Conservation (phyloP, 352 stramenopile species). For the Globisporangium alternatum region DNA sequence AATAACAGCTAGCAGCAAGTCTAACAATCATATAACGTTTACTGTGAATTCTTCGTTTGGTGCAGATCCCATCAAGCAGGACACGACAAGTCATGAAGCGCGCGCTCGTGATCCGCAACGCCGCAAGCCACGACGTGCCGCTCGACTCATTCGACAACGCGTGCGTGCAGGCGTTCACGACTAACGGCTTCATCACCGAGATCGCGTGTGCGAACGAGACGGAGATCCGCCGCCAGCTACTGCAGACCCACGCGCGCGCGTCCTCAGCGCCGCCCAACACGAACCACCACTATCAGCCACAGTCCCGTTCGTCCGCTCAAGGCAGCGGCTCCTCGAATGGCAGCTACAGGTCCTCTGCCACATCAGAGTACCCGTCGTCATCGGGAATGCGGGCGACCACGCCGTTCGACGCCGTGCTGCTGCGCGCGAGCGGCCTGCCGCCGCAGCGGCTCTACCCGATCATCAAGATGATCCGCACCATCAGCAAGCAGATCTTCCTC, state of each 20-base stretch:
- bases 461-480: constrained; percentile 60
- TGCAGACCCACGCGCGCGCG: constrained; percentile 43
- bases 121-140: constrained; percentile 65
- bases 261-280: constrained; percentile 18
- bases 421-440: constrained; percentile 58
- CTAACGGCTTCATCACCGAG: constrained; percentile 73
- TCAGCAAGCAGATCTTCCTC: constrained; percentile 83
- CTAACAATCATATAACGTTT: too few relatives aligned
- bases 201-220: constrained; percentile 56
- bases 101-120: constrained; percentile 74
- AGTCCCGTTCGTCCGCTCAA: constrained; percentile 7
- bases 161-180: constrained; percentile 65
- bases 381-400: not conserved
- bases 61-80: not conserved
- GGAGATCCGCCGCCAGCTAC: constrained; percentile 55
- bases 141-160: constrained; percentile 74
- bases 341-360: not conserved
- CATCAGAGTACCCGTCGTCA: not conserved
- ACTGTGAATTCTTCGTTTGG: too few relatives aligned
- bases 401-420: constrained; percentile 67
- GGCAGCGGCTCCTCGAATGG: not conserved
- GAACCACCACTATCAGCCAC: constrained; percentile 21
- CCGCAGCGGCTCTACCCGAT: constrained; percentile 46
- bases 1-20: too few relatives aligned
- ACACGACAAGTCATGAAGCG: constrained; percentile 54